Evolutionary conservation across 179 eudicot genomes (phyloP).

Genomic region (Beta corolliflora): DNA sequence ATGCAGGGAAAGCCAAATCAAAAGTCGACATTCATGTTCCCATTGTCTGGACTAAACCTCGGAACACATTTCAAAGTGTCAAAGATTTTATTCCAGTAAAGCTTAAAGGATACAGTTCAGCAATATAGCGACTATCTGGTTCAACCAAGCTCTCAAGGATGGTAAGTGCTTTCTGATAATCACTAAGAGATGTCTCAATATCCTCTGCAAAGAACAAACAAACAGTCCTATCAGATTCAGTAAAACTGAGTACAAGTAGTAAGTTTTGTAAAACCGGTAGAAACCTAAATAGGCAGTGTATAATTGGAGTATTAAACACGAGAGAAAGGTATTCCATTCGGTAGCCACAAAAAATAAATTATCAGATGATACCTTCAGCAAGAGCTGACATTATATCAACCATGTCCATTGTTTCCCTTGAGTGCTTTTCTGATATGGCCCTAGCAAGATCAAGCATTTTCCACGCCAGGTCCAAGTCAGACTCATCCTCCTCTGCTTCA

Average conservation of each 20-base stretch:
- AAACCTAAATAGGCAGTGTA: no score
- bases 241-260: not conserved
- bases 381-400: no score
- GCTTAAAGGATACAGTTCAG: slow-evolving; percentile 82
- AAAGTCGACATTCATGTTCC: not conserved
- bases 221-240: slow-evolving; percentile 6
- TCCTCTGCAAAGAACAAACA: slow-evolving; percentile 66
- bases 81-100: not conserved
- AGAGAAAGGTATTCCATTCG: no score
- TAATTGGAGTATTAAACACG: no score
- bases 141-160: slow-evolving; percentile 83
- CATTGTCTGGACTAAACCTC: no score
- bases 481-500: no score
- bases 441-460: no score
- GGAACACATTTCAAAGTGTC: not conserved
- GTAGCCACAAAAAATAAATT: no score
- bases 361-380: no score
- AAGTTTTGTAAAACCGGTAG: not conserved
- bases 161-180: slow-evolving; percentile 74
- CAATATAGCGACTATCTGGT: slow-evolving; percentile 73
- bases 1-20: not conserved
- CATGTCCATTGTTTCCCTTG: no score
- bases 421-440: no score
- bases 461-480: no score
- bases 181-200: slow-evolving; percentile 80